Evolutionary conservation across 352 stramenopile species (phyloP).

Genomic region (Globisporangium spinosum): DNA sequence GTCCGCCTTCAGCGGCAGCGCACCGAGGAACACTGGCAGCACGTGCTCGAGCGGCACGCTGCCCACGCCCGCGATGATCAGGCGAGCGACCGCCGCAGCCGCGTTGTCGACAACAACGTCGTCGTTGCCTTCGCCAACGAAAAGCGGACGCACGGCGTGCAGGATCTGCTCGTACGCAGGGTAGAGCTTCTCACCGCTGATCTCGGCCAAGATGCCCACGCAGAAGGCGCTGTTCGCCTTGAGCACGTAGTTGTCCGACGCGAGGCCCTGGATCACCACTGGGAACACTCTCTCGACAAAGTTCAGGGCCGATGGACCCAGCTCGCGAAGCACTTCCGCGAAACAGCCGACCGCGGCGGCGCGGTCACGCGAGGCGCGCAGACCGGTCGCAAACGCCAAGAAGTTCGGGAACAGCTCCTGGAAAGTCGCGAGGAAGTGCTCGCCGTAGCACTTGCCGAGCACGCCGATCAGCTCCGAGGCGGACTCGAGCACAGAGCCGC

Average conservation of each 20-base stretch:
- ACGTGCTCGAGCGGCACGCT: conserved; percentile 91
- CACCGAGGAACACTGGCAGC: conserved; percentile 91
- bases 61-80: conserved; percentile 85
- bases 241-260: conserved; percentile 90
- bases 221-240: conserved; percentile 95
- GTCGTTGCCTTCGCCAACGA: conserved; percentile 85
- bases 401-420: conserved; percentile 89
- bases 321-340: conserved; percentile 92
- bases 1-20: conserved; percentile 95
- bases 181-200: conserved; percentile 68
- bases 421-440: conserved; percentile 90
- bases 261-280: conserved; percentile 87
- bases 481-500: conserved; percentile 91
- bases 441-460: conserved; percentile 93
- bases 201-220: conserved; percentile 90
- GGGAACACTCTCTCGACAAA: conserved; percentile 90
- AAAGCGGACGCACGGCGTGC: conserved; percentile 89
- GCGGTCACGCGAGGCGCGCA: conserved; percentile 88
- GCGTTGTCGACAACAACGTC: conserved; percentile 92
- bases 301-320: conserved; percentile 71
- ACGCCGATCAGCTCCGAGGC: conserved; percentile 93
- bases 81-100: conserved; percentile 88
- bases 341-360: conserved; percentile 94
- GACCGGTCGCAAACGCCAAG: conserved; percentile 89
- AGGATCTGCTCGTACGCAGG: conserved; percentile 90